Percentiles rank a stretch among this genome's conserved stretches.
Evolutionary conservation across 768 basidiomycete species (phyloP).

Genomic region (Termitomyces sp.): DNA sequence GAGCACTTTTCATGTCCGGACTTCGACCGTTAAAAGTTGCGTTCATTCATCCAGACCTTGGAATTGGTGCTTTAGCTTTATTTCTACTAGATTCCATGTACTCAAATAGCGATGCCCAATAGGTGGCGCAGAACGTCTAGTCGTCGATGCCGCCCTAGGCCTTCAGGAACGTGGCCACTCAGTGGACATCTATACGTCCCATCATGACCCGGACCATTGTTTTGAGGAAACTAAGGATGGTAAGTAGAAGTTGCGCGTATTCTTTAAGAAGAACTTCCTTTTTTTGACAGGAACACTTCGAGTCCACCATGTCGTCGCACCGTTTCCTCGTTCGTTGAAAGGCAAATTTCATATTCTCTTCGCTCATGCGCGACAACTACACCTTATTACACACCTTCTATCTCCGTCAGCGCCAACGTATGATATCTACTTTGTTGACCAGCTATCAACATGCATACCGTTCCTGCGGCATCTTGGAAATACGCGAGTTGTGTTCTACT

Average conservation of each 20-base stretch:
- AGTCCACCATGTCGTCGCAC: conserved; percentile 68
- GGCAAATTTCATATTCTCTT: conserved; percentile 87
- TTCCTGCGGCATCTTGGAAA: conserved; percentile 63
- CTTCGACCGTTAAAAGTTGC: conserved; percentile 50
- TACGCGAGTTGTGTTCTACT: conserved; percentile 93
- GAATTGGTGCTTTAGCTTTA: conserved; percentile 63
- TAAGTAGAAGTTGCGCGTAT: conserved; percentile 21
- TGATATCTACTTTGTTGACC: conserved; percentile 94
- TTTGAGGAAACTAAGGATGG: conserved; percentile 95
- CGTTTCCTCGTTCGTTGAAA: conserved; percentile 76
- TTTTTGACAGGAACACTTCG: conserved; percentile 65
- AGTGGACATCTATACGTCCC: conserved; percentile 89
- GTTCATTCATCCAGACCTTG: conserved; percentile 92
- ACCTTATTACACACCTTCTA: conserved; percentile 70
- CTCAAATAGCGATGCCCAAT: conserved; percentile 13
- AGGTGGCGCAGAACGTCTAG: conserved; percentile 95
- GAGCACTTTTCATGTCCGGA: conserved; percentile 5
- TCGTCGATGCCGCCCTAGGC: conserved; percentile 92
- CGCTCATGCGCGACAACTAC: conserved; percentile 85
- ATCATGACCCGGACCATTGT: conserved; percentile 83
- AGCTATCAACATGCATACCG: conserved; percentile 89
- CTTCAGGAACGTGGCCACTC: conserved; percentile 80
- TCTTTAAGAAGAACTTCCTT: background rate
- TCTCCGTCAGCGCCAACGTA: conserved; percentile 42
- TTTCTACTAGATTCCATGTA: conserved; percentile 5